Conservation (phyloP, 1,284 basidiomycete species). For the Phlebopus sp. region DNA sequence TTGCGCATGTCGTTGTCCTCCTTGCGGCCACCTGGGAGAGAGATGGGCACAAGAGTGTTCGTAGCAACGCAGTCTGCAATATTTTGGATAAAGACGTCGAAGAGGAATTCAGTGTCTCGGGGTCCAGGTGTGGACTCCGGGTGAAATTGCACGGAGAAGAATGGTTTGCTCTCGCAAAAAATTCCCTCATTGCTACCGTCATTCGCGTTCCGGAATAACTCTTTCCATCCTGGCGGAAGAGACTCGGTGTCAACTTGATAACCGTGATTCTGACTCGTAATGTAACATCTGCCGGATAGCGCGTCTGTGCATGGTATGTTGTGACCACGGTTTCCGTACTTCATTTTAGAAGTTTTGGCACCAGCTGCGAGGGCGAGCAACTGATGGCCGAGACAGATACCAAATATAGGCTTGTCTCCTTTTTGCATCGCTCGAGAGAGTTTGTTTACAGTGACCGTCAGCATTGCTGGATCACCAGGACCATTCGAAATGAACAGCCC, state of each 20-base stretch:
- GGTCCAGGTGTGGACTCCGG: conserved; percentile 99
- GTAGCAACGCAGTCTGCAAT: conserved; percentile 75
- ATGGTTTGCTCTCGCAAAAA: conserved; percentile 87
- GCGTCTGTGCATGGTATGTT: conserved; percentile 98
- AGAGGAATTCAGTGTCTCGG: conserved; percentile 97
- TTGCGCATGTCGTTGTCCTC: conserved; percentile 79
- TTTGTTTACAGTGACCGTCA: conserved; percentile 70
- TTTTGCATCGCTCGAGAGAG: conserved; percentile 73
- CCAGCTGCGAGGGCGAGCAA: conserved; percentile 94
- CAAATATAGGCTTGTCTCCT: conserved; percentile 88
- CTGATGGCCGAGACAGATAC: conserved; percentile 99
- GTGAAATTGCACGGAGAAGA: conserved; percentile 99
- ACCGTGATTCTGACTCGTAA: conserved; percentile 99
- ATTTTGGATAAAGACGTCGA: conserved; percentile 95
- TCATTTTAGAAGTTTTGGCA: conserved; percentile 96
- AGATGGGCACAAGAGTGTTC: conserved; percentile 70
- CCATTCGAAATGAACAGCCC: conserved; percentile 98
- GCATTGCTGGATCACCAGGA: conserved; percentile 93
- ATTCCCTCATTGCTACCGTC: conserved; percentile 98
- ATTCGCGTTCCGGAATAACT: conserved; percentile 96
- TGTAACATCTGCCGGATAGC: conserved; percentile 94
- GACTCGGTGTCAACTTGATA: conserved; percentile 89
- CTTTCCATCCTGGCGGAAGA: conserved; percentile 86
- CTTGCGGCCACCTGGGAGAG: conserved; percentile 85
- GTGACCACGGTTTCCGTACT: conserved; percentile 98